Evolutionary conservation across 2,329 filamentous ascomycete species (phyloP).

Genomic region (Scopulariopsis brevicaulis): DNA sequence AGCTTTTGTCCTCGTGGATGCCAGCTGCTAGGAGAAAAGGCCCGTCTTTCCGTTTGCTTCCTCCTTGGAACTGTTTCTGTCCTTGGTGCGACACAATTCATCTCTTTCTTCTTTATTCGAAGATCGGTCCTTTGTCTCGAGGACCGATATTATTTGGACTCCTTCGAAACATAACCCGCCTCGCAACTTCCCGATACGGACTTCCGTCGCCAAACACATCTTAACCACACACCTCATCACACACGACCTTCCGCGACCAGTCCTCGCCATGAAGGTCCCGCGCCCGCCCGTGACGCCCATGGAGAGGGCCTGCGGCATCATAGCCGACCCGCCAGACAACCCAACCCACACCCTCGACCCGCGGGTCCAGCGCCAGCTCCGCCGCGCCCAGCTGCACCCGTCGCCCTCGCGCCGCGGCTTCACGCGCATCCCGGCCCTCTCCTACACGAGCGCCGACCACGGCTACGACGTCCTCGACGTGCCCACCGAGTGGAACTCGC

Average conservation of each 20-base stretch:
- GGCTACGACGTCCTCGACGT: slow-evolving; percentile 3
- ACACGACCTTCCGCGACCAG: background rate
- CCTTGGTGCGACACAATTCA: no score
- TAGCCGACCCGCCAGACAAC: background rate
- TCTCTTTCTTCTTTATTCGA: no score
- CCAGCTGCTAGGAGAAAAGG: no score
- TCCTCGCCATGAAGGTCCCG: background rate
- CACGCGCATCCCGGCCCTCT: slow-evolving; percentile 1
- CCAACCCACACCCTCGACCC: background rate
- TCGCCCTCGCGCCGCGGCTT: background rate
- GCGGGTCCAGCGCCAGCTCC: background rate
- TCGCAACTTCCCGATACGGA: background rate
- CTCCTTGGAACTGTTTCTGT: no score
- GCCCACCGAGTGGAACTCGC: slow-evolving; percentile 1
- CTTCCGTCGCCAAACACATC: background rate
- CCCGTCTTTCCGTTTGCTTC: no score
- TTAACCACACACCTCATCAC: background rate
- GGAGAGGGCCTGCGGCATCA: background rate
- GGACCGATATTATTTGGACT: no score
- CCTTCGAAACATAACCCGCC: background rate
- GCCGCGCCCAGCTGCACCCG: background rate
- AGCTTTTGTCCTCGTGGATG: no score
- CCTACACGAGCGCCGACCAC: slow-evolving; percentile 4
- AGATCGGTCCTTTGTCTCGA: no score
- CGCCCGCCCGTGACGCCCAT: background rate